A percentile compares a stretch with the other conserved stretches of the same genome.
Conservation (phyloP, 768 basidiomycete species). For the Mycena capillaripes region DNA sequence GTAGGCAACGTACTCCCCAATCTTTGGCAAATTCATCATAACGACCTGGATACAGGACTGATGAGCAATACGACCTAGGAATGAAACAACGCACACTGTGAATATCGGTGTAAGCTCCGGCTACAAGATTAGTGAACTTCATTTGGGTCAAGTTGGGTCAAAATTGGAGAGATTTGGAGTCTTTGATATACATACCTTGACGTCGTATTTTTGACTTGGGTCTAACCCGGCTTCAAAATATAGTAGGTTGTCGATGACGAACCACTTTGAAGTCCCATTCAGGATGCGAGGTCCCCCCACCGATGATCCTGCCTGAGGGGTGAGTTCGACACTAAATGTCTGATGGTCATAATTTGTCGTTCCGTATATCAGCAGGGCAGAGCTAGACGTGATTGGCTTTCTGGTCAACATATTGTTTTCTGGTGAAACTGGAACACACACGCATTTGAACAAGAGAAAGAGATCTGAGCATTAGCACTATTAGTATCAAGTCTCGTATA, state of each 20-base stretch:
- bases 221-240: conserved; percentile 39
- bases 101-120: conserved; percentile 26
- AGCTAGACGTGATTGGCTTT: conserved; percentile 11
- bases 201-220: conserved; percentile 29
- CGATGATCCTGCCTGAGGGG: conserved; percentile 33
- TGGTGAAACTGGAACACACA: conserved; percentile 16
- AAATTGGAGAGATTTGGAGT: too few species aligned
- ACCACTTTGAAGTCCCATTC: conserved; percentile 41
- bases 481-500: conserved; percentile 35
- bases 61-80: too few species aligned
- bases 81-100: too few species aligned
- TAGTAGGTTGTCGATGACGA: conserved; percentile 35
- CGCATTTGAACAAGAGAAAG: conserved; percentile 35
- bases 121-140: conserved; percentile 30
- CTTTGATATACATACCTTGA: too few species aligned
- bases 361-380: conserved; percentile 36
- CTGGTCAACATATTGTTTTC: neutral
- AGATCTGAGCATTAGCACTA: conserved; percentile 20
- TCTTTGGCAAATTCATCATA: conserved; percentile 32
- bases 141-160: too few species aligned
- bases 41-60: too few species aligned
- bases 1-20: neutral
- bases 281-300: conserved; percentile 32
- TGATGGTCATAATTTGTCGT: conserved; percentile 37
- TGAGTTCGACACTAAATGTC: conserved; percentile 29